Percentiles rank a stretch among this genome's conserved stretches.
phyloP scores from a whole-genome alignment of 2,329 filamentous ascomycete species.

The Verticillium isaacii region DNA sequence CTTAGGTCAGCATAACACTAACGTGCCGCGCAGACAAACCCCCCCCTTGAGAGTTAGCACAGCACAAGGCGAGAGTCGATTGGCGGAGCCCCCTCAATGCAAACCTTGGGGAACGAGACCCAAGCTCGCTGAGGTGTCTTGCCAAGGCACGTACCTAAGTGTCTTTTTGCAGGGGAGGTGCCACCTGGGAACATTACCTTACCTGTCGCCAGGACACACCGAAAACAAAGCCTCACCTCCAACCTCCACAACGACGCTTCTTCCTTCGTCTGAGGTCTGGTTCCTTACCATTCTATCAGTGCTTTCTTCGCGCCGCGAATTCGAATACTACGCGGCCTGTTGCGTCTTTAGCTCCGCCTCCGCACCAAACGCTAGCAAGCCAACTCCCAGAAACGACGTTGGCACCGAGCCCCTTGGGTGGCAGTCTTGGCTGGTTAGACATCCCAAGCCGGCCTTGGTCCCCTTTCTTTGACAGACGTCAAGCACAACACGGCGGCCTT shows the following conservation, averaged over 20 bases:
- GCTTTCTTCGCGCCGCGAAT: neutral
- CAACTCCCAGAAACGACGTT: neutral
- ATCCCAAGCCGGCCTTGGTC: neutral
- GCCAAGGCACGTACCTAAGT: neutral
- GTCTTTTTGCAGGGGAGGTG: neutral
- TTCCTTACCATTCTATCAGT: neutral
- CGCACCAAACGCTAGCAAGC: neutral
- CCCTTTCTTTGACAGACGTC: neutral
- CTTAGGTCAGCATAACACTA: no score
- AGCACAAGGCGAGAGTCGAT: no score
- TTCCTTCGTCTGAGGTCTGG: neutral
- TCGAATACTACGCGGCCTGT: neutral
- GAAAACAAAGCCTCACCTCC: slow-evolving; percentile 39
- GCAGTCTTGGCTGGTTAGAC: neutral
- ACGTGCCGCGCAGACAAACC: no score
- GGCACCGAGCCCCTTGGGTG: neutral
- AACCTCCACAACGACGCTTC: slow-evolving; percentile 19
- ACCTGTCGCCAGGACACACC: slow-evolving; percentile 6
- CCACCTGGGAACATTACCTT: neutral
- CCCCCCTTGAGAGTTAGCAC: no score
- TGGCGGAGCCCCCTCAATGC: no score
- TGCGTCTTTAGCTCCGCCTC: neutral
- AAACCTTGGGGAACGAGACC: no score
- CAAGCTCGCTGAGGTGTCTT: neutral
- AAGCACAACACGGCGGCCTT: neutral